Conservation (phyloP, 1,284 basidiomycete genomes). For the Ganoderma resinaceum region DNA sequence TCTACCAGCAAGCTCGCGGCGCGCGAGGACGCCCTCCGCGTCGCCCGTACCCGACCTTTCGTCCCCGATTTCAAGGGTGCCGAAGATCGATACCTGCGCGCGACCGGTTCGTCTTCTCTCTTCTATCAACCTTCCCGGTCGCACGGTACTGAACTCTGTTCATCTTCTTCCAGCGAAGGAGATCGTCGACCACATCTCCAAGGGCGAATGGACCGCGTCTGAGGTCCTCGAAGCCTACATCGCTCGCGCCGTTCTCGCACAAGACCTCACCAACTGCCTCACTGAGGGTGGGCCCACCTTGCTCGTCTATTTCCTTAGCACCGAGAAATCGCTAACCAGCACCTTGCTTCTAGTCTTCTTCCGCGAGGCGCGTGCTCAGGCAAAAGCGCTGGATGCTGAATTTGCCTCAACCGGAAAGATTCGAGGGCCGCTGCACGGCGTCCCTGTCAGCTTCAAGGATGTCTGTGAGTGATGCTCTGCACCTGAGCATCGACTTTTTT, state of each 20-base stretch:
- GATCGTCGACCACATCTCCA: slow-evolving; percentile 65
- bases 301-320: neutral
- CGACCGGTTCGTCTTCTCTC: slow-evolving; percentile 33
- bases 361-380: slow-evolving; percentile 66
- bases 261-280: slow-evolving; percentile 74
- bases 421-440: slow-evolving; percentile 80
- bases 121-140: slow-evolving; percentile 11
- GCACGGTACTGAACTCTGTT: slow-evolving; percentile 11
- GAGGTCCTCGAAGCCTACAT: slow-evolving; percentile 80
- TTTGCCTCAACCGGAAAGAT: slow-evolving; percentile 66
- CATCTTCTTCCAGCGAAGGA: slow-evolving; percentile 53
- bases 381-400: slow-evolving; percentile 69
- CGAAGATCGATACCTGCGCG: slow-evolving; percentile 33
- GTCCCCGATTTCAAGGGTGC: slow-evolving; percentile 23
- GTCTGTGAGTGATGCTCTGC: slow-evolving; percentile 51
- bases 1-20: slow-evolving; percentile 43
- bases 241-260: slow-evolving; percentile 67
- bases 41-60: slow-evolving; percentile 28
- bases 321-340: neutral
- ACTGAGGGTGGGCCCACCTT: slow-evolving; percentile 67
- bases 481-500: neutral
- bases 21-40: slow-evolving; percentile 41
- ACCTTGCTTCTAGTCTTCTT: slow-evolving; percentile 64
- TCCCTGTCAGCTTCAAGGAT: slow-evolving; percentile 84
- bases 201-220: slow-evolving; percentile 75